Evolutionary conservation across 768 basidiomycete genomes (phyloP).

Genomic region (Suillus fuscotomentosus): DNA sequence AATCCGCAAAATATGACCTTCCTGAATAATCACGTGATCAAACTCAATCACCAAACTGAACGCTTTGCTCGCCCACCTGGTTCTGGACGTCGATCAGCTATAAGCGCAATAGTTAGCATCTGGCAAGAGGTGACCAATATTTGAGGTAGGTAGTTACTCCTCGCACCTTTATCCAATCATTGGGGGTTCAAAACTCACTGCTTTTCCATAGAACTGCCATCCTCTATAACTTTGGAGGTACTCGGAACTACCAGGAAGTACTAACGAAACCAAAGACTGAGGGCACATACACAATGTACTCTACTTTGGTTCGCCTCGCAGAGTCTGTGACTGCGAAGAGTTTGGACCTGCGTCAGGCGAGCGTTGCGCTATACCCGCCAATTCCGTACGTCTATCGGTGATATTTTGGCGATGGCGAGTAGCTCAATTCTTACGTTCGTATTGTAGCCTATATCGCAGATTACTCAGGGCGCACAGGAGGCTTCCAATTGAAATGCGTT

Average conservation of each 20-base stretch:
- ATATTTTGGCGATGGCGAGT: slow-evolving; percentile 2
- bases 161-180: not conserved
- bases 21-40: no score
- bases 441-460: slow-evolving; percentile 70
- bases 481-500: slow-evolving; percentile 77
- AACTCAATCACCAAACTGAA: no score
- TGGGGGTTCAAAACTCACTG: not conserved
- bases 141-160: not conserved
- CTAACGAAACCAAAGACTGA: not conserved
- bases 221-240: not conserved
- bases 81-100: no score
- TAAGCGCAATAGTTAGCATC: no score
- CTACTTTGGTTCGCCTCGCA: slow-evolving; percentile 19
- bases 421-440: not conserved
- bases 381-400: slow-evolving; percentile 57
- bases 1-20: no score
- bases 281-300: not conserved
- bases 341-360: slow-evolving; percentile 59
- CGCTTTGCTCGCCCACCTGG: no score
- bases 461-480: slow-evolving; percentile 76
- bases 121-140: no score
- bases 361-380: slow-evolving; percentile 74
- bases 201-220: no score
- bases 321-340: slow-evolving; percentile 53
- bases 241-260: not conserved